Conservation (phyloP, 305 asterid species). For the Fraxinus latifolia region DNA sequence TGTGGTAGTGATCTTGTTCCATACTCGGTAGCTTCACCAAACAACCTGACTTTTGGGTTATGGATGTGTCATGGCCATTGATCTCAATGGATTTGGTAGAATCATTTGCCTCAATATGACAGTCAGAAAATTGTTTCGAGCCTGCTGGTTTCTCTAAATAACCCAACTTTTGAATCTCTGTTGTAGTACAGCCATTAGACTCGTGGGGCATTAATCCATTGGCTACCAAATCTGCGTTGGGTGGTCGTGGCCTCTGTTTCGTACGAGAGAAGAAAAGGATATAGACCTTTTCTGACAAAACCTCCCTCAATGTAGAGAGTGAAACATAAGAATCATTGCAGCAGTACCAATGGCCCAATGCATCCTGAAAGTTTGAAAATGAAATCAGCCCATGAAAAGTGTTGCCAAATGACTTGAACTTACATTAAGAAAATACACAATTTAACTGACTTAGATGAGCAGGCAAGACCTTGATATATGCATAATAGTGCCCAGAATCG, state of each 20-base stretch:
- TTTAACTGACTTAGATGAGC: constrained; percentile 20
- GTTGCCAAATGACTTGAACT: constrained; percentile 12
- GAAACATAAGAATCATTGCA: constrained; percentile 90
- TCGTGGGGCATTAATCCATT: constrained; percentile 62
- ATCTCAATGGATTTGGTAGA: constrained; percentile 18
- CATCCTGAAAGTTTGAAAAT: constrained; percentile 55
- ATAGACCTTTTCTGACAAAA: constrained; percentile 91
- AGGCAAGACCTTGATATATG: constrained; percentile 77
- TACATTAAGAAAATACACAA: constrained; percentile 14
- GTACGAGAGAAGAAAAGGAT: constrained; percentile 89
- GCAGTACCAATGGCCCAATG: constrained; percentile 87
- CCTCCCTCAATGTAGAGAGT: constrained; percentile 71
- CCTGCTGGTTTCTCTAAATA: constrained; percentile 37
- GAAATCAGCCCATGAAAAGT: constrained; percentile 16
- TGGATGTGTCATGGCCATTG: constrained; percentile 30
- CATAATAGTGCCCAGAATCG: constrained; percentile 91
- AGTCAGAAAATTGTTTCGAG: constrained; percentile 31
- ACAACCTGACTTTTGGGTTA: constrained; percentile 32
- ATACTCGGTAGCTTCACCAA: constrained; percentile 31
- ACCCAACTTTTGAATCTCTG: constrained; percentile 34
- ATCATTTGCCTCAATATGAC: constrained; percentile 32
- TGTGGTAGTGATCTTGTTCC: constrained; percentile 26
- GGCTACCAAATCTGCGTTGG: constrained; percentile 40
- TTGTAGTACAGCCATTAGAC: constrained; percentile 50
- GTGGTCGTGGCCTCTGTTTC: constrained; percentile 66